Percentiles rank a stretch among this genome's conserved stretches.
Conservation (phyloP, 805 yeast species). For the Yarrowia osloensis region DNA sequence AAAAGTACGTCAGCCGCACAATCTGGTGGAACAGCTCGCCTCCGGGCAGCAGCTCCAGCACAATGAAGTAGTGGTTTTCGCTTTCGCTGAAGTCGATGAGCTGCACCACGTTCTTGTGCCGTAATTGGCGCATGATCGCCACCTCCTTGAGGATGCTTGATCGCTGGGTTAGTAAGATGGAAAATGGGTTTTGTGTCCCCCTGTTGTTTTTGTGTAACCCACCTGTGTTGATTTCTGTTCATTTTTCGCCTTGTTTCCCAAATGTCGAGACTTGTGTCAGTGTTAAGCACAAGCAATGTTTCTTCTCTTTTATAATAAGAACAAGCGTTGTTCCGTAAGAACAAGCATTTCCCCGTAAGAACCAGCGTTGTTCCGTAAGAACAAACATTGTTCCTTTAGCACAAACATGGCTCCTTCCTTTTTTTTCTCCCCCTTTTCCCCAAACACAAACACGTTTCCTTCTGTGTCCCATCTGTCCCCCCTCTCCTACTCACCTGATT, state of each 20-base stretch:
- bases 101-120: constrained; percentile 62
- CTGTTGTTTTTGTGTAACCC: background rate
- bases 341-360: no score
- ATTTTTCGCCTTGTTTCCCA: constrained; percentile 6
- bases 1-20: constrained; percentile 72
- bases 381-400: no score
- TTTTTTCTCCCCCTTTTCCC: background rate
- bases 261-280: constrained; percentile 22
- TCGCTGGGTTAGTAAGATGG: constrained; percentile 40
- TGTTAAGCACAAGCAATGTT: background rate
- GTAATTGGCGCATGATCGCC: constrained; percentile 64
- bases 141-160: constrained; percentile 69
- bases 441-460: no score
- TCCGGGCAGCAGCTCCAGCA: constrained; percentile 69
- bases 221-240: constrained; percentile 19
- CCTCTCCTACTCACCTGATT: constrained; percentile 42
- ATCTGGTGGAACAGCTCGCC: constrained; percentile 83
- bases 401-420: no score
- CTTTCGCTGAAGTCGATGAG: constrained; percentile 58
- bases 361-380: no score
- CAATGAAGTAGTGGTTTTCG: constrained; percentile 56
- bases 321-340: no score
- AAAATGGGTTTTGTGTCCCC: no score
- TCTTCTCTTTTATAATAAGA: no score
- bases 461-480: background rate